Percentiles rank a stretch among this genome's conserved stretches.
phyloP scores from a whole-genome alignment of 768 basidiomycete genomes.

The Fibroporia radiculosa region DNA sequence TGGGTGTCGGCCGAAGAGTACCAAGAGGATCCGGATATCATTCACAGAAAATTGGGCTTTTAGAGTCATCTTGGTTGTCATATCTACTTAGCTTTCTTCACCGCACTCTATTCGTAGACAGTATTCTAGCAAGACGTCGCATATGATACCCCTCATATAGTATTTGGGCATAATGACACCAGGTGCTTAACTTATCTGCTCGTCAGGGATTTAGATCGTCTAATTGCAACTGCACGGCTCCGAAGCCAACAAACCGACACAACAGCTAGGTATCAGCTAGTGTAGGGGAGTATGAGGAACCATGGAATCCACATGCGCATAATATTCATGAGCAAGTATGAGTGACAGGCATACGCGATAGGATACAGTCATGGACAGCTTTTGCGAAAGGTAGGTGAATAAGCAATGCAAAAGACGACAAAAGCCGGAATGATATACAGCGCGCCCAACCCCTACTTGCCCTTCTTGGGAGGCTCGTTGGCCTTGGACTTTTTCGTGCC shows the following conservation, averaged over 20 bases:
- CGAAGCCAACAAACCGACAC: slow-evolving; percentile 12
- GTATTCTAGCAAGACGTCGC: slow-evolving; percentile 15
- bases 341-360: slow-evolving; percentile 31
- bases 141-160: slow-evolving; percentile 20
- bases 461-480: slow-evolving; percentile 85
- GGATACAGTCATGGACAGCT: slow-evolving; percentile 31
- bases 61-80: no score
- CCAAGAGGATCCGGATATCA: slow-evolving; percentile 97
- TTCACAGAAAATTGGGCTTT: slow-evolving; percentile 91
- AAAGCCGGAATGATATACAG: slow-evolving; percentile 19
- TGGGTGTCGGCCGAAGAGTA: slow-evolving; percentile 99
- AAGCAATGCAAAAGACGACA: slow-evolving; percentile 29
- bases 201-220: background rate
- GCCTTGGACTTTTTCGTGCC: slow-evolving; percentile 96
- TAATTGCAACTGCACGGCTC: no score
- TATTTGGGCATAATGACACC: slow-evolving; percentile 3
- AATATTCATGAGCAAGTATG: slow-evolving; percentile 23
- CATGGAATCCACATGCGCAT: slow-evolving; percentile 23
- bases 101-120: slow-evolving; percentile 12
- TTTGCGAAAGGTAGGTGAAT: slow-evolving; percentile 24
- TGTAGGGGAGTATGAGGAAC: slow-evolving; percentile 1
- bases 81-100: slow-evolving; percentile 2
- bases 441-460: slow-evolving; percentile 53
- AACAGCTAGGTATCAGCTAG: slow-evolving; percentile 18
- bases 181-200: background rate